Evolutionary conservation across 164 flowering plant genomes (phyloP), one percentile per base, ranked within the genome.

Genomic region (Platanus orientalis): DNA sequence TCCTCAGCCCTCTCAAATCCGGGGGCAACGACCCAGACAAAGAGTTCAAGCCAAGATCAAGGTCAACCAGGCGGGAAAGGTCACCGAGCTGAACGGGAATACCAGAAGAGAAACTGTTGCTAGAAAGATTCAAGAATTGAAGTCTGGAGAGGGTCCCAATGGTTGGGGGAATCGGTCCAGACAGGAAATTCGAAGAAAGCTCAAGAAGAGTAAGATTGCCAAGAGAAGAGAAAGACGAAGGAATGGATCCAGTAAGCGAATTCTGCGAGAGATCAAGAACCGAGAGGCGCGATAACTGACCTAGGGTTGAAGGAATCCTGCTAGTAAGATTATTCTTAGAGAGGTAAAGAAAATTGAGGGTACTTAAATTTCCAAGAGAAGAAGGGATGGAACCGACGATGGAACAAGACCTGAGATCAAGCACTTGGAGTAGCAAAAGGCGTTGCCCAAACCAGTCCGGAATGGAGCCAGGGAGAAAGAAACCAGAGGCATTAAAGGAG

Each of bases 381-480:
- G 25, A 19, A 11, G 97, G 97, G 24, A 90, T 79, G 2, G 75
- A 9, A 23, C 92, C 94, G 1, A 20, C n/a, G 7, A 90, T 36
- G 7, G 80, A 72, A 62, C 83, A 52, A 36, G 78, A 85, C 52
- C 85, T 60, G 47, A 91, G 88, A 79, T 91, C 97, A 52, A 91
- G 82, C 63, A 85, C 79, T 57, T 72, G 71, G n/a, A 91, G 79
- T 0, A 75, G 58, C 1, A 7, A 21, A 6, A 84, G 70, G 2
- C 67, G 40, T 11, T 47, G 62, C 3, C 93, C 93, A 26, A 90
- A 81, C 92, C 85, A 88, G 25, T 72, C 76, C 0, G 97, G 97
- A 64, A 91, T 87, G 0, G 76, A 25, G 16, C 97, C 96, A 5
- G 86, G 86, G 12, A 91, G 86, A 6, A 53, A 29, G 65, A 91